Percentiles rank a stretch among this genome's conserved stretches.
Evolutionary conservation across 2,329 filamentous ascomycete genomes (phyloP).

Genomic region (Colletotrichum destructivum): DNA sequence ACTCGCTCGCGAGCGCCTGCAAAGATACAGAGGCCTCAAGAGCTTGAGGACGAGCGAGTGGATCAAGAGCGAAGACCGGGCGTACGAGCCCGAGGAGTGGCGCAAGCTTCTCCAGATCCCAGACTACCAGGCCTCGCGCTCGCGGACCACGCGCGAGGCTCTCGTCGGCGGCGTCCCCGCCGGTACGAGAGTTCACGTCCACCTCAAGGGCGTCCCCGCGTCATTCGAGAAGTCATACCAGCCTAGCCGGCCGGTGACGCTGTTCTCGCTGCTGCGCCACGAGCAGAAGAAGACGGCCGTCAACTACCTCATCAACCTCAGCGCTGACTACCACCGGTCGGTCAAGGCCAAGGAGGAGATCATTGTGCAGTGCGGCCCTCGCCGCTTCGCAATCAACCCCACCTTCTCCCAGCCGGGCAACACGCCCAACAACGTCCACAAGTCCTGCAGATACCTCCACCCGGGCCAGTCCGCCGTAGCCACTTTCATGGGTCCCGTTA

Average conservation of each 20-base stretch:
- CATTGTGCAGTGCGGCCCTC: conserved; percentile 90
- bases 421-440: conserved; percentile 97
- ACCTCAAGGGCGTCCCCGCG: conserved; percentile 72
- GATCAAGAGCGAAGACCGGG: conserved; percentile 89
- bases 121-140: conserved; percentile 91
- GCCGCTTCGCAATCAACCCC: conserved; percentile 89
- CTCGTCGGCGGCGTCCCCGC: conserved; percentile 89
- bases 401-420: conserved; percentile 91
- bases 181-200: conserved; percentile 86
- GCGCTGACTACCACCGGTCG: conserved; percentile 80
- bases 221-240: conserved; percentile 63
- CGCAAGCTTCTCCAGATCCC: conserved; percentile 85
- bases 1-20: conserved; percentile 86
- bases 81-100: conserved; percentile 93
- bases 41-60: conserved; percentile 89
- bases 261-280: conserved; percentile 92
- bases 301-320: conserved; percentile 91
- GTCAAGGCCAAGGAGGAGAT: conserved; percentile 94
- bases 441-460: conserved; percentile 93
- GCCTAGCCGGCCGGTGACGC: conserved; percentile 73
- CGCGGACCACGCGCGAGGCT: conserved; percentile 83
- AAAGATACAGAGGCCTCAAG: conserved; percentile 92
- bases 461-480: conserved; percentile 92
- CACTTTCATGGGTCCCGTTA: conserved; percentile 89
- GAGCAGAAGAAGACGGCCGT: conserved; percentile 94